phyloP scores from a whole-genome alignment of 345 rosid species.

The Pseudoturritis turrita region DNA sequence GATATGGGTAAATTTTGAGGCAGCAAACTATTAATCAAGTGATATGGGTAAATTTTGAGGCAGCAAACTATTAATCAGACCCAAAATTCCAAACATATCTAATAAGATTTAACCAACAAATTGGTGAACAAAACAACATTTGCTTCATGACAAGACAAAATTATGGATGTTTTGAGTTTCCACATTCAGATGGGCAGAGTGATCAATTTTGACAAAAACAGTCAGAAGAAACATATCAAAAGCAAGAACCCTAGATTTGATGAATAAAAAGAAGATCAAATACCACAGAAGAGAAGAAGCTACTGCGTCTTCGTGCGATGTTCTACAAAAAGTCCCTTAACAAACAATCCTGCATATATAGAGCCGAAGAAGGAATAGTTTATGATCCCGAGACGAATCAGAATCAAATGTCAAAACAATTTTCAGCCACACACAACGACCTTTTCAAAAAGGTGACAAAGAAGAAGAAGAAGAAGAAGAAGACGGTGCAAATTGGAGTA shows the following conservation, averaged over 20 bases:
- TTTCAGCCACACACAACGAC: not conserved
- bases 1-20: not conserved
- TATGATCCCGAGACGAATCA: conserved; percentile 15
- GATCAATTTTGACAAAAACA: not conserved
- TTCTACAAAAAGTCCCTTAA: not conserved
- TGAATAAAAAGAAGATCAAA: not conserved
- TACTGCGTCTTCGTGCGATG: not conserved
- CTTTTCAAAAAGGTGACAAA: not conserved
- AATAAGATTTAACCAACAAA: not conserved
- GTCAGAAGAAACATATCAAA: no score
- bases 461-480: not conserved
- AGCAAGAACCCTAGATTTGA: not conserved
- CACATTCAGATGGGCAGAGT: no score
- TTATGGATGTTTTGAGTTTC: no score
- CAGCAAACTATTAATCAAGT: no score
- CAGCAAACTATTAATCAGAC: not conserved
- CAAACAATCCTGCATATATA: not conserved
- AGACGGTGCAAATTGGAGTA: not conserved
- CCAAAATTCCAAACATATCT: not conserved
- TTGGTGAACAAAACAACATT: not conserved
- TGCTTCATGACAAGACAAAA: not conserved
- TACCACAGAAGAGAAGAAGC: conserved; percentile 5
- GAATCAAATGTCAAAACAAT: conserved; percentile 20
- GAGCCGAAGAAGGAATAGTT: not conserved
- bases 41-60: no score